These are phyloP conservation scores for Pyricularia sp. DNA, from an alignment of 2,329 filamentous ascomycete species.

Conservation along the genomic window DNA sequence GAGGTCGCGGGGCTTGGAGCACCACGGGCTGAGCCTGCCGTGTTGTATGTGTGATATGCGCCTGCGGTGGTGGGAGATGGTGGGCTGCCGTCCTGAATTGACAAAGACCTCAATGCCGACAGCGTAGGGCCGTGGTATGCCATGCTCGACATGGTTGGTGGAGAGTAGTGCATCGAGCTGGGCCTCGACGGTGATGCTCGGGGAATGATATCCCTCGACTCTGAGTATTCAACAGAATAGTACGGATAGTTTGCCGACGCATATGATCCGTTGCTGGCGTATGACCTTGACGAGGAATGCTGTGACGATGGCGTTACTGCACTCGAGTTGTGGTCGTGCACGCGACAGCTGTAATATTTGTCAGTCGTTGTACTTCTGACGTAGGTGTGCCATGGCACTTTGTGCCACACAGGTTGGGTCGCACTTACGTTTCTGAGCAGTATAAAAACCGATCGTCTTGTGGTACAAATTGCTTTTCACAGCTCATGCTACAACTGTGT, in stretches of 20 bases:
- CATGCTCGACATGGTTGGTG: constrained; percentile 39
- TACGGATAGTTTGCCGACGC: constrained; percentile 28
- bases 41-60: constrained; percentile 29
- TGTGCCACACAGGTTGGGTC: background rate
- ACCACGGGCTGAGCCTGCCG: constrained; percentile 24
- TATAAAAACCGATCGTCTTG: constrained; percentile 49
- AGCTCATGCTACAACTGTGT: constrained; percentile 45
- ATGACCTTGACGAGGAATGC: constrained; percentile 14
- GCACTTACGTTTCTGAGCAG: constrained; percentile 52
- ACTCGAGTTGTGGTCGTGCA: constrained; percentile 36
- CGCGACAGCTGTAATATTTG: constrained; percentile 36
- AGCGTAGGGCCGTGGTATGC: constrained; percentile 36
- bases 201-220: constrained; percentile 54
- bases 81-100: constrained; percentile 43
- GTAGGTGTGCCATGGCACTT: background rate
- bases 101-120: constrained; percentile 45
- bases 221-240: constrained; percentile 35
- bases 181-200: constrained; percentile 54
- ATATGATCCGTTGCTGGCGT: constrained; percentile 15
- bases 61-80: constrained; percentile 36
- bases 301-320: constrained; percentile 13
- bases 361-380: constrained; percentile 7
- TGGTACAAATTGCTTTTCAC: constrained; percentile 56
- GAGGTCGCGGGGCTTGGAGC: constrained; percentile 43
- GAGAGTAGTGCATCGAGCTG: constrained; percentile 43